phyloP scores from a whole-genome alignment of 2,329 filamentous ascomycete genomes.

The Cercospora zeae-maydis region DNA sequence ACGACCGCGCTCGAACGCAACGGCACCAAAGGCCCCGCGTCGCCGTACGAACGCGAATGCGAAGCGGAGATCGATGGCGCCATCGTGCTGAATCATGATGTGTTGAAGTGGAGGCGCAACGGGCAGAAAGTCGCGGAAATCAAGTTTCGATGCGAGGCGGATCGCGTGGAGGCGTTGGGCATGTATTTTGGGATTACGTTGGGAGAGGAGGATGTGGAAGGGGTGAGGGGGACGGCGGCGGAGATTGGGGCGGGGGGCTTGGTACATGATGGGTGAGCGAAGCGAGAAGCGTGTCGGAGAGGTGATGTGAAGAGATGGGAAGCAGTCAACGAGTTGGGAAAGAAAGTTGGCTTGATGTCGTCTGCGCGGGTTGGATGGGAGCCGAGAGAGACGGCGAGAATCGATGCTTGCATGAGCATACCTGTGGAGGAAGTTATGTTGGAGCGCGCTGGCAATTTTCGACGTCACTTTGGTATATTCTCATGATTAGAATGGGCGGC shows the following conservation, averaged over 20 bases:
- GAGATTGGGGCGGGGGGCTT: conserved; percentile 17
- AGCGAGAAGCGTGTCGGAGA: too few species aligned
- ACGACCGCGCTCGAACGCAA: conserved; percentile 21
- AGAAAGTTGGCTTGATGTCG: too few species aligned
- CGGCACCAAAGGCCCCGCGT: conserved; percentile 16
- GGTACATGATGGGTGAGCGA: not conserved
- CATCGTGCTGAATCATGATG: conserved; percentile 27
- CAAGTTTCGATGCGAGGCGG: conserved; percentile 41
- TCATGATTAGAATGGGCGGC: too few species aligned
- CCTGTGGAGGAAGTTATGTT: too few species aligned
- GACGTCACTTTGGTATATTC: too few species aligned
- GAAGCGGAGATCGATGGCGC: conserved; percentile 28
- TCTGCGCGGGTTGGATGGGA: too few species aligned
- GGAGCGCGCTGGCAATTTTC: too few species aligned
- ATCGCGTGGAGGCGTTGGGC: conserved; percentile 43
- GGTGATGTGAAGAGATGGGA: too few species aligned
- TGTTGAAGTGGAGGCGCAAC: conserved; percentile 32
- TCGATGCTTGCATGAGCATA: too few species aligned
- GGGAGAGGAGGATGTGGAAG: conserved; percentile 38
- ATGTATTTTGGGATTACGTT: conserved; percentile 47
- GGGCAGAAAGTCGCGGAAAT: conserved; percentile 39
- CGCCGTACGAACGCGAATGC: conserved; percentile 17
- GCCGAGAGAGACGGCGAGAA: too few species aligned
- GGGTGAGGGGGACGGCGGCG: conserved; percentile 35
- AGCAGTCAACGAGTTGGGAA: too few species aligned